These are phyloP conservation scores for Cryptococcus sp. DNA, from an alignment of 1,284 basidiomycete genomes.

Conservation along the genomic window DNA sequence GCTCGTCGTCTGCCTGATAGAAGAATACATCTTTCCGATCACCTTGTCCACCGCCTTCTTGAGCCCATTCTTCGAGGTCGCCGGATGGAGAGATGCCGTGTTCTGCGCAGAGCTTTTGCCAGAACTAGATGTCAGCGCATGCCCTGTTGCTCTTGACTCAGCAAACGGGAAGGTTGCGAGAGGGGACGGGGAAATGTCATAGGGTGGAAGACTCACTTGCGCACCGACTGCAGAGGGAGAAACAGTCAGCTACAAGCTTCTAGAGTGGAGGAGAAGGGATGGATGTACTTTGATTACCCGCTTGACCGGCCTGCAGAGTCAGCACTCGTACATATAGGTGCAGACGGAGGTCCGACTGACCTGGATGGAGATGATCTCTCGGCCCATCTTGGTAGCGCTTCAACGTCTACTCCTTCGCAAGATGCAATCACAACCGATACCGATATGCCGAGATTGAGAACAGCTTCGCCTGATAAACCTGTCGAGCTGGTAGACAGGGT, in stretches of 20 bases:
- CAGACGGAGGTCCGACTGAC: no score
- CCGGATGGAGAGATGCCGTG: conserved; percentile 93
- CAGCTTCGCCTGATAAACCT: no score
- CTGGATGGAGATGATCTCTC: conserved; percentile 49
- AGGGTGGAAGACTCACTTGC: conserved; percentile 19
- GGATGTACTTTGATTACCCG: conserved; percentile 82
- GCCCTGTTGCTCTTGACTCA: not conserved
- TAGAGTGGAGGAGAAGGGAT: conserved; percentile 15
- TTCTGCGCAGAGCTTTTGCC: conserved; percentile 92
- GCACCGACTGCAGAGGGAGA: conserved; percentile 27
- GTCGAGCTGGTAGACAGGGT: no score
- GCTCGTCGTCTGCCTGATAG: conserved; percentile 99
- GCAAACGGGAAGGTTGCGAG: not conserved
- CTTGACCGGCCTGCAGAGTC: conserved; percentile 75
- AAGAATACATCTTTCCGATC: conserved; percentile 99
- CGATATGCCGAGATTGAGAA: conserved; percentile 23
- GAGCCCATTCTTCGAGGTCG: conserved; percentile 89
- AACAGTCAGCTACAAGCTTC: not conserved
- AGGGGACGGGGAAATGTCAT: not conserved
- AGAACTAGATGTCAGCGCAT: conserved; percentile 56
- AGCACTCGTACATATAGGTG: not conserved
- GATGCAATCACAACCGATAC: no score
- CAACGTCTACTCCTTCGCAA: no score
- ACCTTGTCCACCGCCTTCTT: conserved; percentile 62
- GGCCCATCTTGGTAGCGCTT: no score